phyloP scores from a whole-genome alignment of 805 yeast species.

The Lipomyces lipofer region DNA sequence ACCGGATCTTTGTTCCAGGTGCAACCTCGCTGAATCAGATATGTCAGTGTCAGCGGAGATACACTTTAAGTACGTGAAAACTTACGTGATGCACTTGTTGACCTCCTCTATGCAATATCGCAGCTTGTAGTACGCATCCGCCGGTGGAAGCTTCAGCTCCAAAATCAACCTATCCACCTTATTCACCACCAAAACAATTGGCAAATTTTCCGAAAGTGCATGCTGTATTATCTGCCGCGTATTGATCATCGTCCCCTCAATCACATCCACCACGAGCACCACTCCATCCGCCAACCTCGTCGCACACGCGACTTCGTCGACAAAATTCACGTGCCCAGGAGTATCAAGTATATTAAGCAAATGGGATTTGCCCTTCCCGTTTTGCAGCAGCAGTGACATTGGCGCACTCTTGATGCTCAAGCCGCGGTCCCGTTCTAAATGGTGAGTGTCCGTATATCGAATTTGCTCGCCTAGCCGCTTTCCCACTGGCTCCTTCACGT shows the following conservation, averaged over 20 bases:
- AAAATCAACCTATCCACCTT: conserved; percentile 83
- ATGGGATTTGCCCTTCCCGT: conserved; percentile 54
- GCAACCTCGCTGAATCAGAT: conserved; percentile 4
- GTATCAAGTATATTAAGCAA: conserved; percentile 72
- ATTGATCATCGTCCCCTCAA: conserved; percentile 74
- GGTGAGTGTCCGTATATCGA: conserved; percentile 71
- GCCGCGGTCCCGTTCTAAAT: conserved; percentile 69
- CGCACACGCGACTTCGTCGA: conserved; percentile 68
- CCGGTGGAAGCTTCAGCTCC: conserved; percentile 74
- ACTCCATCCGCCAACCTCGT: conserved; percentile 64
- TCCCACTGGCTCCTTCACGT: conserved; percentile 37
- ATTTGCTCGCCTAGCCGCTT: conserved; percentile 48
- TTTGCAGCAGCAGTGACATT: conserved; percentile 59
- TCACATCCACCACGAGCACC: conserved; percentile 72
- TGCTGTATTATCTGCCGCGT: conserved; percentile 52
- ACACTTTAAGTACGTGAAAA: no score
- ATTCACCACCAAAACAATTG: conserved; percentile 65
- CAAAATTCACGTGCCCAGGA: conserved; percentile 89
- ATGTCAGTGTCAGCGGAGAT: conserved; percentile 23
- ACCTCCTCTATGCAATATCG: conserved; percentile 60
- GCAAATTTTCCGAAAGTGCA: conserved; percentile 52
- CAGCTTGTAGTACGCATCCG: conserved; percentile 71
- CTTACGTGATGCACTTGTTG: conserved; percentile 50
- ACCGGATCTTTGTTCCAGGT: conserved; percentile 11
- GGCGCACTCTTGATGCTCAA: conserved; percentile 64